Evolutionary conservation across 352 stramenopile species (phyloP).

Genomic region (Pythium apleroticum): DNA sequence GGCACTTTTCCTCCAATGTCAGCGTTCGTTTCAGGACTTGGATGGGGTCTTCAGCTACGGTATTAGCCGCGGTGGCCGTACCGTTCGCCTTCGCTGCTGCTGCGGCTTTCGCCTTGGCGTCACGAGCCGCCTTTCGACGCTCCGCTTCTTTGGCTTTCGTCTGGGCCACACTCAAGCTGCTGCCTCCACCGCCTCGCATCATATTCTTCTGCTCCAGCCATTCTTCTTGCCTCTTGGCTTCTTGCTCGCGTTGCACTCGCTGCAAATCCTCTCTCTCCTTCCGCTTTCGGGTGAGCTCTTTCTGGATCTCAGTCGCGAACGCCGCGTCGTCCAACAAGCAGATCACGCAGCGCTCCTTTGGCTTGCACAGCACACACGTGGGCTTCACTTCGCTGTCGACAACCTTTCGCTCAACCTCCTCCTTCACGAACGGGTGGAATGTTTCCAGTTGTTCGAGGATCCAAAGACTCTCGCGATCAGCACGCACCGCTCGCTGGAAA

Average conservation of each 20-base stretch:
- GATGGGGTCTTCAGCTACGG: slow-evolving; percentile 7
- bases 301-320: slow-evolving; percentile 24
- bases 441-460: slow-evolving; percentile 67
- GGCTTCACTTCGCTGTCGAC: slow-evolving; percentile 3
- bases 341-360: slow-evolving; percentile 29
- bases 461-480: slow-evolving; percentile 43
- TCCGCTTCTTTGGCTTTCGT: slow-evolving; percentile 18
- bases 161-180: background rate
- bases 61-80: background rate
- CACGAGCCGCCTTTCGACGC: slow-evolving; percentile 16
- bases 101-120: slow-evolving; percentile 21
- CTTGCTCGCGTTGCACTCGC: slow-evolving; percentile 16
- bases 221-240: slow-evolving; percentile 16
- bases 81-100: slow-evolving; percentile 11
- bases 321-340: slow-evolving; percentile 28
- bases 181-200: slow-evolving; percentile 8
- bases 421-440: slow-evolving; percentile 49
- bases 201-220: slow-evolving; percentile 16
- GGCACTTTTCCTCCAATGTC: slow-evolving; percentile 33
- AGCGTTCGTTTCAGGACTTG: slow-evolving; percentile 19
- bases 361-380: slow-evolving; percentile 30
- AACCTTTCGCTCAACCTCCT: slow-evolving; percentile 13
- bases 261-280: slow-evolving; percentile 26
- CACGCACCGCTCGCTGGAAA: slow-evolving; percentile 53
- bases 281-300: slow-evolving; percentile 11